phyloP scores from a whole-genome alignment of 441 rosid species.

The Flueggea neowawraea region DNA sequence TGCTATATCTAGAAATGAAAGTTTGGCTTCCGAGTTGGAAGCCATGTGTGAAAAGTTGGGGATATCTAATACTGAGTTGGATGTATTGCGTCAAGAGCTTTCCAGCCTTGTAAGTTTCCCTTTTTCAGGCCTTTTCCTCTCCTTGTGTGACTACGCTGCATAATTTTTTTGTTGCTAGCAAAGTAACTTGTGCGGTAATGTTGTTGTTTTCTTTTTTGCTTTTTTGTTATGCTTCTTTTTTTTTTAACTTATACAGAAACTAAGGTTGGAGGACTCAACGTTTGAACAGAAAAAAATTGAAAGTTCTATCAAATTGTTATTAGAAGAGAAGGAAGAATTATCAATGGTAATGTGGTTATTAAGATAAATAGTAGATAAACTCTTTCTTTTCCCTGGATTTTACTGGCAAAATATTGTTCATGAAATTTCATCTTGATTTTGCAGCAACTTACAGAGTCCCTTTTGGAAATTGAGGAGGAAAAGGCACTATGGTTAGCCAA shows the following conservation, averaged over 20 bases:
- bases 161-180: not conserved
- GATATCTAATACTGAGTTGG: conserved; percentile 46
- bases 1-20: conserved; percentile 41
- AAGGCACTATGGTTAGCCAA: conserved; percentile 78
- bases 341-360: conserved; percentile 57
- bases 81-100: conserved; percentile 50
- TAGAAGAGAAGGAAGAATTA: conserved; percentile 87
- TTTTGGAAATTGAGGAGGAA: conserved; percentile 93
- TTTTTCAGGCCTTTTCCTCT: conserved; percentile 12
- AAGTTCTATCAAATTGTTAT: conserved; percentile 41
- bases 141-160: not conserved
- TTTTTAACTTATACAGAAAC: conserved; percentile 39
- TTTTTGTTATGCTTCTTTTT: not conserved
- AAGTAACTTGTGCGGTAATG: conserved; percentile 2
- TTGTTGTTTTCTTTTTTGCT: too few species aligned
- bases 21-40: conserved; percentile 55
- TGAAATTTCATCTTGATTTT: conserved; percentile 18
- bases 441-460: conserved; percentile 82
- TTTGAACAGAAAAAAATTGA: conserved; percentile 54
- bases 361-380: not conserved
- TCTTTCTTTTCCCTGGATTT: conserved; percentile 6
- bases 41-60: conserved; percentile 40
- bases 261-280: conserved; percentile 58
- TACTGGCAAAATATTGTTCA: conserved; percentile 6
- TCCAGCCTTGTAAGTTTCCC: conserved; percentile 48